Evolutionary conservation across 2,329 filamentous ascomycete species (phyloP).

Genomic region (Penicillium sp.): DNA sequence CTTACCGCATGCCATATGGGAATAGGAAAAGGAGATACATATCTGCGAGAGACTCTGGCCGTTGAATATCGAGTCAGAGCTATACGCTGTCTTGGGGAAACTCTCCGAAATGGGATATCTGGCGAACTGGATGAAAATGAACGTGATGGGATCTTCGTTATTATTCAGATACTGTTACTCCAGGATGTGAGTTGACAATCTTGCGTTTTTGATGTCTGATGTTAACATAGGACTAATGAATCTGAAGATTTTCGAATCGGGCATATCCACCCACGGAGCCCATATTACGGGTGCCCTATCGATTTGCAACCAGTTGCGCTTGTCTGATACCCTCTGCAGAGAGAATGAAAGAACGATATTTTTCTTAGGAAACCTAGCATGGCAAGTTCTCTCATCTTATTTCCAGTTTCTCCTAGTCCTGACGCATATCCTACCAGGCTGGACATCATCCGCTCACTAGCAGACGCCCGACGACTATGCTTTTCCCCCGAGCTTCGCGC

Average conservation of each 20-base stretch:
- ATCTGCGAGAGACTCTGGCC: conserved; percentile 20
- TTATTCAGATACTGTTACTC: conserved; percentile 26
- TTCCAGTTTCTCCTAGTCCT: not conserved
- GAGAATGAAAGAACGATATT: conserved; percentile 24
- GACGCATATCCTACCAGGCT: conserved; percentile 14
- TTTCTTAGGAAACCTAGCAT: conserved; percentile 26
- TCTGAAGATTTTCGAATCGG: conserved; percentile 25
- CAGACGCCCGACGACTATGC: conserved; percentile 22
- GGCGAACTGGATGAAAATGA: conserved; percentile 19
- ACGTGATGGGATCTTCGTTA: conserved; percentile 25
- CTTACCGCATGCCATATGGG: conserved; percentile 26
- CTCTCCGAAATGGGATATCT: conserved; percentile 22
- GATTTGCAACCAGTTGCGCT: conserved; percentile 23
- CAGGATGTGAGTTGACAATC: conserved; percentile 21
- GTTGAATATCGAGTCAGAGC: conserved; percentile 26
- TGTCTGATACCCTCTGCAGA: conserved; percentile 18
- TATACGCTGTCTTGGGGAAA: conserved; percentile 22
- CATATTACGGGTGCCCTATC: conserved; percentile 30
- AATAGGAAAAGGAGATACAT: conserved; percentile 13
- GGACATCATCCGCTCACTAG: conserved; percentile 27
- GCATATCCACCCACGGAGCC: conserved; percentile 26
- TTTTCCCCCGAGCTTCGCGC: conserved; percentile 24
- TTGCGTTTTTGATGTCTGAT: not conserved
- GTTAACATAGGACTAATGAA: not conserved
- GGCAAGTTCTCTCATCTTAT: conserved; percentile 9